Conservation (phyloP, 495 filamentous ascomycete genomes). For the Darksidea phi region DNA sequence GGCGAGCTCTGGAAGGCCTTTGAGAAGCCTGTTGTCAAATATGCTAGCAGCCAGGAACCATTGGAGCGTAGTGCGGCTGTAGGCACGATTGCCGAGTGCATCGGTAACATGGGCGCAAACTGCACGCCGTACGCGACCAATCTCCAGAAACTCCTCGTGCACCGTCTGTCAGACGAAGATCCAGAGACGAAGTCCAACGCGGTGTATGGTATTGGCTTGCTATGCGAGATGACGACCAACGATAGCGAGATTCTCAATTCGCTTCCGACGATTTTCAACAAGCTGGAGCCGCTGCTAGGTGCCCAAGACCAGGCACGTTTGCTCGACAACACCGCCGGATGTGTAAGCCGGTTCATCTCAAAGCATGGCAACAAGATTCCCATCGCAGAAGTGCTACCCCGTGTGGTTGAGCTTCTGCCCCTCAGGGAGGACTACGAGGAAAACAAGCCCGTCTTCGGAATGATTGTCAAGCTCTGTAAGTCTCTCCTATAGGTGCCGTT, state of each 20-base stretch:
- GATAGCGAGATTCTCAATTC: conserved; percentile 66
- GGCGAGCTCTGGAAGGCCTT: conserved; percentile 88
- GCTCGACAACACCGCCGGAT: conserved; percentile 92
- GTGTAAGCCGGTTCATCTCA: conserved; percentile 87
- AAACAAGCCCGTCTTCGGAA: conserved; percentile 87
- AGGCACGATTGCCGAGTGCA: conserved; percentile 89
- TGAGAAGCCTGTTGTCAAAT: conserved; percentile 84
- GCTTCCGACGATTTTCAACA: conserved; percentile 72
- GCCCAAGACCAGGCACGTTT: conserved; percentile 66
- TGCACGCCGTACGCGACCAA: conserved; percentile 72
- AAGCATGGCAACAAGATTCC: conserved; percentile 76
- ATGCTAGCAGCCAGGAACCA: conserved; percentile 76
- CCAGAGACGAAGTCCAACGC: conserved; percentile 92
- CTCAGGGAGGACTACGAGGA: conserved; percentile 95
- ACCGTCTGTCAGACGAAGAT: conserved; percentile 86
- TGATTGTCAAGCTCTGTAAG: conserved; percentile 84
- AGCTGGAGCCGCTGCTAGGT: conserved; percentile 80
- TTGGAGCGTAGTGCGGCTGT: conserved; percentile 85
- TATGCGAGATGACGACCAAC: conserved; percentile 75
- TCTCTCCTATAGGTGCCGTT: conserved; percentile 20
- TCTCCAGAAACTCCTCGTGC: conserved; percentile 77
- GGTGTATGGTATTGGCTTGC: conserved; percentile 81
- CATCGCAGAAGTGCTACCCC: conserved; percentile 74
- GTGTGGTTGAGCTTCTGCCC: conserved; percentile 74
- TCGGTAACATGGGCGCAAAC: conserved; percentile 73